A percentile compares a stretch with the other conserved stretches of the same genome.
phyloP scores from a whole-genome alignment of 108 stramenopile genomes.

The Schizochytrium sp. region DNA sequence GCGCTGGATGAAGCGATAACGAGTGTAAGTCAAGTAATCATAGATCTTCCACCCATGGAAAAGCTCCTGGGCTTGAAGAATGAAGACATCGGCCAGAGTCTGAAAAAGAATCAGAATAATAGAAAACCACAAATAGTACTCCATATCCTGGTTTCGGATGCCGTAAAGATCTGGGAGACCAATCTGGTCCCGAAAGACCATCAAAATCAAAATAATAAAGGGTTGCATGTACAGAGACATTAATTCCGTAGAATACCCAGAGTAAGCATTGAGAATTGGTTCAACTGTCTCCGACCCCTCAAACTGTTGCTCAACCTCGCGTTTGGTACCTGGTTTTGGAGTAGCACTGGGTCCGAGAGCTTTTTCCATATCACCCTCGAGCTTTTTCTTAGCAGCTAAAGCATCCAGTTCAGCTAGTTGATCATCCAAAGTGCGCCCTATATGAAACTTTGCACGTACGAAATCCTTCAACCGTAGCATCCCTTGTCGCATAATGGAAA shows the following conservation, averaged over 20 bases:
- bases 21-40: conserved; percentile 82
- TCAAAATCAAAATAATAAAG: conserved; percentile 81
- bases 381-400: background rate
- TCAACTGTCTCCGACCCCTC: conserved; percentile 84
- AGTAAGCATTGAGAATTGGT: conserved; percentile 81
- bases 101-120: conserved; percentile 79
- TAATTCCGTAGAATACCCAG: conserved; percentile 79
- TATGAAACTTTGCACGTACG: background rate
- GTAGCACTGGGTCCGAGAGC: background rate
- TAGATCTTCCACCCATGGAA: conserved; percentile 88
- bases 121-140: conserved; percentile 82
- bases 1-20: conserved; percentile 82
- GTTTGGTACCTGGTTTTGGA: conserved; percentile 61
- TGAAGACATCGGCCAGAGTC: conserved; percentile 80
- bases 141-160: conserved; percentile 85
- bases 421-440: conserved; percentile 65
- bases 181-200: conserved; percentile 79
- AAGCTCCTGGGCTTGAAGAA: conserved; percentile 80
- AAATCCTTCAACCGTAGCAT: conserved; percentile 14
- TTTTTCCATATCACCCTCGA: conserved; percentile 53
- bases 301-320: conserved; percentile 69
- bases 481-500: background rate
- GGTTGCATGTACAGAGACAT: conserved; percentile 79
- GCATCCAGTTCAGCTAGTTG: conserved; percentile 65
- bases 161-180: conserved; percentile 82